Evolutionary conservation across 805 yeast genomes (phyloP), one percentile per base, ranked within the genome.

Genomic region (Nakazawaea populi): DNA sequence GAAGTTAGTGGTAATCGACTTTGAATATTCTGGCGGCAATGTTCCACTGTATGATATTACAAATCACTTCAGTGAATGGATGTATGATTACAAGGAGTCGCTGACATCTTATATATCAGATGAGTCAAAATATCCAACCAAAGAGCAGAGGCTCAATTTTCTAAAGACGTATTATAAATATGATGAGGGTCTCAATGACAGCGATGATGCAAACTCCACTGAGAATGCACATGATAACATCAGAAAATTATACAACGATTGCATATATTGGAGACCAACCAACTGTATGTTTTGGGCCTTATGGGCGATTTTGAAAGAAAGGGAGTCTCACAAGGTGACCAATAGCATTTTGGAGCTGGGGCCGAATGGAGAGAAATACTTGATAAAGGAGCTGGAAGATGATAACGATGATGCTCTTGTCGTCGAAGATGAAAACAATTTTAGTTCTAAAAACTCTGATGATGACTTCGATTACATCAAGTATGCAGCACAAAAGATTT

Each of bases 41-140:
- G 74, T 83, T 43, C 89, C 96, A 1, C 96, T 95, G 2, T 89
- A 75, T 63, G 99, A 94, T 64, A 79, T 94, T 51, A 91, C 91
- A 11, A 91, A 94, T 65, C 99, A 94, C 70, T 87, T 94, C 58
- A 79, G 87, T 56, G 99, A 92, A 70, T 92, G 99, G 99, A 94
- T 91, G 97, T 78, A 89, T 46, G 89, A 94, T 70, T 94, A 92
- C 64, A 88, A 85, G 61, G 79, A 82, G 57, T 78, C 83, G 1
- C 70, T 73, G 18, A 68, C 73, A 12, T 65, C 74, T 37, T 80
- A 85, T 63, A 77, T 68, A 51, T 70, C 87, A n/a, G 74, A 78
- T 58, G 71, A 69, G 35, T 69, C 75, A 10, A 68, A 70, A 38
- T 94, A 77, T 66, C 99, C 99, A 8, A 70, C 73, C 11, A 71